phyloP scores from a whole-genome alignment of 495 filamentous ascomycete species.

The Penicillium verhagenii region DNA sequence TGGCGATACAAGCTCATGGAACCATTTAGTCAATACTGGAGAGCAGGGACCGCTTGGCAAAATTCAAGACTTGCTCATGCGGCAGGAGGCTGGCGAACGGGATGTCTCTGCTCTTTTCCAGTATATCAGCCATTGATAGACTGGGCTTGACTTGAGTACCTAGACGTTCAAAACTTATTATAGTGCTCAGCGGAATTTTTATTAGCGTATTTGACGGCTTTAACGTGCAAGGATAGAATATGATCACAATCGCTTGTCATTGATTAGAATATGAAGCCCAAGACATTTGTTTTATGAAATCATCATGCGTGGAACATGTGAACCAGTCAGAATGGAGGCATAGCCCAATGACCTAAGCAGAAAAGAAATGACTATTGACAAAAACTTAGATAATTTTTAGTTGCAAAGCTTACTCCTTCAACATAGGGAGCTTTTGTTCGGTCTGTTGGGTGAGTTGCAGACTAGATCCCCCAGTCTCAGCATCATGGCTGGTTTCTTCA shows the following conservation, averaged over 20 bases:
- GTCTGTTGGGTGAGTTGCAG: neutral
- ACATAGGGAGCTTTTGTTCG: neutral
- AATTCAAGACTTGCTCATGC: conserved; percentile 89
- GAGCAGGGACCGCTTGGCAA: conserved; percentile 63
- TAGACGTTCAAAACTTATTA: too few species aligned
- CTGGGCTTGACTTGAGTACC: neutral
- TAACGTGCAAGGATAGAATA: neutral
- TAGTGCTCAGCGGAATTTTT: neutral
- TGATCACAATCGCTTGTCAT: neutral
- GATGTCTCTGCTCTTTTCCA: conserved; percentile 95
- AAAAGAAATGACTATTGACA: too few species aligned
- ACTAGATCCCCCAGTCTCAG: neutral
- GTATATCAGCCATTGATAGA: conserved; percentile 88
- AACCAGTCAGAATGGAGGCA: too few species aligned
- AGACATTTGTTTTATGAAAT: neutral
- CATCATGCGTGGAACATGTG: too few species aligned
- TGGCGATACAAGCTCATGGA: conserved; percentile 98
- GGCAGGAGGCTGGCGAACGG: conserved; percentile 76
- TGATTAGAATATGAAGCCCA: neutral
- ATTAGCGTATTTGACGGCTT: neutral
- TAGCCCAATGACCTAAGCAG: too few species aligned
- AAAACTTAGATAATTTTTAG: too few species aligned
- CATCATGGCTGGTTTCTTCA: neutral
- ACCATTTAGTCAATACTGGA: conserved; percentile 85
- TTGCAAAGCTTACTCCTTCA: too few species aligned